Evolutionary conservation across 768 basidiomycete species (phyloP).

Genomic region (Mycena haematopus): DNA sequence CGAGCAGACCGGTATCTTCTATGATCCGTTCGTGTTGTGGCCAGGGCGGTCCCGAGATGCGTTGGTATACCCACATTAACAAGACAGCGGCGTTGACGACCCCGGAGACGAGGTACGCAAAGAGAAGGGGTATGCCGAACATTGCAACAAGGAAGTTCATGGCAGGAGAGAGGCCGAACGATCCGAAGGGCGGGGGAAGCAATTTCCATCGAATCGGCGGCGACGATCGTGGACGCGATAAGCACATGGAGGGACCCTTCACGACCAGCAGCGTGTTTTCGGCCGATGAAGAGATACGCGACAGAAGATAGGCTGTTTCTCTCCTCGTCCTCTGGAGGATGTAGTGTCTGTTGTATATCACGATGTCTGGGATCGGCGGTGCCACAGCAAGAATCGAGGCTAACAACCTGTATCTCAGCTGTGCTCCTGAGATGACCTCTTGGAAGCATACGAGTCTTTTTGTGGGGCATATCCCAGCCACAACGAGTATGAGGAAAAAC

Average conservation of each 20-base stretch:
- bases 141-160: slow-evolving; percentile 18
- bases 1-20: slow-evolving; percentile 14
- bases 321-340: slow-evolving; percentile 9
- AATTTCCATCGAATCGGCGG: slow-evolving; percentile 22
- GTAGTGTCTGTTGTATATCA: slow-evolving; percentile 17
- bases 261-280: slow-evolving; percentile 11
- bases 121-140: slow-evolving; percentile 26
- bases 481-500: slow-evolving; percentile 23
- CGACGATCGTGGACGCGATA: slow-evolving; percentile 17
- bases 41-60: slow-evolving; percentile 10
- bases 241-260: not conserved
- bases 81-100: slow-evolving; percentile 16
- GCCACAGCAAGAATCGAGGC: slow-evolving; percentile 2
- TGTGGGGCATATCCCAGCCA: slow-evolving; percentile 17
- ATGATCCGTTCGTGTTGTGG: slow-evolving; percentile 20
- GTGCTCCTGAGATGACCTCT: not conserved
- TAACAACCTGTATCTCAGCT: slow-evolving; percentile 2
- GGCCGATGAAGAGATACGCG: slow-evolving; percentile 8
- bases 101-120: slow-evolving; percentile 27
- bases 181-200: slow-evolving; percentile 18
- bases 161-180: not conserved
- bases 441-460: slow-evolving; percentile 21
- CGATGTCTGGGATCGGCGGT: slow-evolving; percentile 25
- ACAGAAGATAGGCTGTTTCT: slow-evolving; percentile 11
- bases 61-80: slow-evolving; percentile 11